phyloP scores from a whole-genome alignment of 75 land plant species.

The Selaginella tamariscina region DNA sequence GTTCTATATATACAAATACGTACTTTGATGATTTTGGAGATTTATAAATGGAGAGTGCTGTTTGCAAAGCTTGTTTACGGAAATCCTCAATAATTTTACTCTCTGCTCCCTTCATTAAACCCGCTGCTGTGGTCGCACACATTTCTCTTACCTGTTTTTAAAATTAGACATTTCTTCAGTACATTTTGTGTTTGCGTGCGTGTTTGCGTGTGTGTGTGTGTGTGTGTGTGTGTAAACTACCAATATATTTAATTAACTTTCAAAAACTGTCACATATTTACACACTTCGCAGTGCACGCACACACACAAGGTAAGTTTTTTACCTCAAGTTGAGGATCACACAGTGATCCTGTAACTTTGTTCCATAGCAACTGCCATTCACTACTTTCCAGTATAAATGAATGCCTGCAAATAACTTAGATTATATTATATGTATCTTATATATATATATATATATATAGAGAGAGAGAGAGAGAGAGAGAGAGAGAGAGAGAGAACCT shows the following conservation, averaged over 20 bases:
- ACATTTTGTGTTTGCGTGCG: no score
- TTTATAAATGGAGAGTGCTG: not conserved
- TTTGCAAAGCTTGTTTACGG: not conserved
- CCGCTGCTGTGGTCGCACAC: not conserved
- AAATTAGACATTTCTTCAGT: no score
- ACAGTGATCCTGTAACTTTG: not conserved
- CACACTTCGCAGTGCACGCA: no score
- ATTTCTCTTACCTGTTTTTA: slow-evolving; percentile 3
- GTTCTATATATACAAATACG: no score
- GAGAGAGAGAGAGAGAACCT: not conserved
- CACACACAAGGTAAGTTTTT: no score
- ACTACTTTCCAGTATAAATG: not conserved
- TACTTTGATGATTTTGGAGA: not conserved
- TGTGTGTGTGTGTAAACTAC: no score
- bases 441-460: not conserved
- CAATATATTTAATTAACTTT: not conserved
- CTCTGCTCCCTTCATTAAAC: slow-evolving; percentile 6
- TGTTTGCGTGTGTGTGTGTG: no score
- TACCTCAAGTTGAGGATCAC: slow-evolving; percentile 12
- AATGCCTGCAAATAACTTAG: not conserved
- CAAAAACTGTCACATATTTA: not conserved
- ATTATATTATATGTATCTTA: not conserved
- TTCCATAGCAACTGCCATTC: not conserved
- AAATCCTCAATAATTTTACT: not conserved
- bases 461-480: no score